A percentile compares a stretch with the other conserved stretches of the same genome.
Evolutionary conservation across 306 rosid species (phyloP).

Genomic region (Citrullus amarus): DNA sequence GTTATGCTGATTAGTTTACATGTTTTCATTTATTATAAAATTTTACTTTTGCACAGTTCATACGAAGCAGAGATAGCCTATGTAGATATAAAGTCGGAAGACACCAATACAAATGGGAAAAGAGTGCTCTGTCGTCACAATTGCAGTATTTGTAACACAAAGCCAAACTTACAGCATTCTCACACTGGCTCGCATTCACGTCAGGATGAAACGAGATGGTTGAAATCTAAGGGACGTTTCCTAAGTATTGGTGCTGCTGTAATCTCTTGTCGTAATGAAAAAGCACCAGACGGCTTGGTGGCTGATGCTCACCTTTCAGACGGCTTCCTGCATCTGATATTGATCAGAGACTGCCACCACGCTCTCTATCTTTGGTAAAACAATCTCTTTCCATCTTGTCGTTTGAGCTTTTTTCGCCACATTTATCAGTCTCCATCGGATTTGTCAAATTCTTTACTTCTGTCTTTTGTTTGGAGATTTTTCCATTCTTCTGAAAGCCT

Average conservation of each 20-base stretch:
- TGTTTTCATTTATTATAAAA: background rate
- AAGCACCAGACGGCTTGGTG: conserved; percentile 92
- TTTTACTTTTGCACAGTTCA: conserved; percentile 39
- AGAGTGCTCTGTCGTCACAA: conserved; percentile 50
- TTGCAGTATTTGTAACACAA: conserved; percentile 52
- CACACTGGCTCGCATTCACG: conserved; percentile 16
- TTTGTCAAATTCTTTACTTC: background rate
- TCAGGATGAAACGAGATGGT: conserved; percentile 51
- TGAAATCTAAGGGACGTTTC: conserved; percentile 62
- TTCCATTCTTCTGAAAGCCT: background rate
- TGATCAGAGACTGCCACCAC: conserved; percentile 75
- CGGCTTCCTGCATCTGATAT: conserved; percentile 78
- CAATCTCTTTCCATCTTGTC: background rate
- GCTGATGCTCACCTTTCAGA: conserved; percentile 95
- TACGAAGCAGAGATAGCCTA: conserved; percentile 82
- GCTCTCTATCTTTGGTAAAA: conserved; percentile 70
- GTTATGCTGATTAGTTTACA: background rate
- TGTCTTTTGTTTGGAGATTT: background rate
- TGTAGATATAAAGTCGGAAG: conserved; percentile 56
- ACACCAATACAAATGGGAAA: conserved; percentile 28
- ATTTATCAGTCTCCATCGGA: background rate
- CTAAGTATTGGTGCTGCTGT: conserved; percentile 89
- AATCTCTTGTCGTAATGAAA: conserved; percentile 77
- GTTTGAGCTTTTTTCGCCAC: background rate
- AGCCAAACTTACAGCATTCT: conserved; percentile 23